A percentile compares a stretch with the other conserved stretches of the same genome.
These are phyloP conservation scores for Aspergillus bertholletiae DNA, from an alignment of 495 filamentous ascomycete genomes.

Conservation along the genomic window DNA sequence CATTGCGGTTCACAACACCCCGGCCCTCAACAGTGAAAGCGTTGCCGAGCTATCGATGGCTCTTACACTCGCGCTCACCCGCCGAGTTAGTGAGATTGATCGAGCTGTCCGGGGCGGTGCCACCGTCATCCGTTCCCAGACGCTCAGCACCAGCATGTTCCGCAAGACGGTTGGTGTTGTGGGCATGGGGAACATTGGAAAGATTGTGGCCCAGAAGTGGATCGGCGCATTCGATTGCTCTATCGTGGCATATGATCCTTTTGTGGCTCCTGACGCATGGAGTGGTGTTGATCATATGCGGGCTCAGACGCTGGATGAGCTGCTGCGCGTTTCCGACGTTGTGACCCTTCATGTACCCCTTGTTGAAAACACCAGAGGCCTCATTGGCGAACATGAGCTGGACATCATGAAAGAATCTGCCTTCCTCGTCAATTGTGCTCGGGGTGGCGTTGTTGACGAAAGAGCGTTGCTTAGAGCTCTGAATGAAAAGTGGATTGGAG, in stretches of 20 bases:
- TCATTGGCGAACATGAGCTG: constrained; percentile 48
- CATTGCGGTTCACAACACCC: constrained; percentile 47
- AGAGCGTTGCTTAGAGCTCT: constrained; percentile 26
- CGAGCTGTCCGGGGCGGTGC: constrained; percentile 23
- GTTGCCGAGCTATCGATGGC: constrained; percentile 34
- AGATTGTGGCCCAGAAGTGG: constrained; percentile 32
- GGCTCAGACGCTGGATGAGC: constrained; percentile 23
- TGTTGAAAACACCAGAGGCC: constrained; percentile 35
- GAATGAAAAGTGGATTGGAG: not conserved
- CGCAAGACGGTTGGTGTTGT: constrained; percentile 34
- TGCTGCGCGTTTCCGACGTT: constrained; percentile 30
- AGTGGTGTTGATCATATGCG: constrained; percentile 24
- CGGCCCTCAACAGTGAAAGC: constrained; percentile 37
- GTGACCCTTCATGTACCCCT: constrained; percentile 34
- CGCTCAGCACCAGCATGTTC: constrained; percentile 26
- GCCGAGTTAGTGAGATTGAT: constrained; percentile 26
- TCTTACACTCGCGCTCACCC: constrained; percentile 26
- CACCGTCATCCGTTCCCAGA: constrained; percentile 27
- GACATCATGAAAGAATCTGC: constrained; percentile 43
- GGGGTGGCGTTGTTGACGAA: constrained; percentile 59
- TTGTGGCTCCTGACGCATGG: constrained; percentile 27
- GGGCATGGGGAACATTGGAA: constrained; percentile 40
- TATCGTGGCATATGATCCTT: constrained; percentile 31
- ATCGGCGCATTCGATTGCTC: constrained; percentile 28
- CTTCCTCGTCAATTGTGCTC: constrained; percentile 54